These are phyloP conservation scores for Thermothelomyces thermophilus DNA, from an alignment of 2,329 filamentous ascomycete genomes.

Conservation along the genomic window DNA sequence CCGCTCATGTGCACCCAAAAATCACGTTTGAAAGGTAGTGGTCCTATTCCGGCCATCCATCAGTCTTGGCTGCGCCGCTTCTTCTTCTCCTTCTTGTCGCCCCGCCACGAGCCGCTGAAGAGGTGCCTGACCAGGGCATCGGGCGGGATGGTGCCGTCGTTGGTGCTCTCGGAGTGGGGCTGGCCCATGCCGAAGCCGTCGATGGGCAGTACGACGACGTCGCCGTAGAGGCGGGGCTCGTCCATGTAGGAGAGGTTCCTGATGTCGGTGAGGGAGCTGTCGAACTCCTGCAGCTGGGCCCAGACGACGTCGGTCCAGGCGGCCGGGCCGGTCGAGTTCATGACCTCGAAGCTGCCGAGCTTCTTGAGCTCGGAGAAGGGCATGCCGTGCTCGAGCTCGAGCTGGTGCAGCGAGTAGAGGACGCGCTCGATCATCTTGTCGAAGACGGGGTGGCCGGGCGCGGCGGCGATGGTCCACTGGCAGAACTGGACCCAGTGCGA, in stretches of 20 bases:
- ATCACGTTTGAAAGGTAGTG: too few species aligned
- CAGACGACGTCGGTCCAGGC: conserved; percentile 30
- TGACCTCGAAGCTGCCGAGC: conserved; percentile 27
- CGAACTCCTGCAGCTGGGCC: conserved; percentile 23
- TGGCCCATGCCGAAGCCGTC: conserved; percentile 21
- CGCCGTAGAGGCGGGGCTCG: conserved; percentile 12
- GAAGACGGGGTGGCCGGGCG: conserved; percentile 30
- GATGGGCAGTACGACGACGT: conserved; percentile 18
- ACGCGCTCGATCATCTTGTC: conserved; percentile 24
- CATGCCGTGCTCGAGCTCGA: conserved; percentile 12
- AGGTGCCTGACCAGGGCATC: conserved; percentile 18
- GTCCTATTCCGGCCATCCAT: too few species aligned
- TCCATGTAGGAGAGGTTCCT: conserved; percentile 16
- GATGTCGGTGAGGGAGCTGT: conserved; percentile 15
- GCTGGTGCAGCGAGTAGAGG: conserved; percentile 21
- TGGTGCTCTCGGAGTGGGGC: conserved; percentile 17
- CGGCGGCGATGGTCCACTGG: conserved; percentile 33
- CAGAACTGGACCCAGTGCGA: conserved; percentile 30
- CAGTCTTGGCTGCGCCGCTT: neutral
- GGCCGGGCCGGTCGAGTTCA: conserved; percentile 30
- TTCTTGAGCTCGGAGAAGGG: conserved; percentile 16
- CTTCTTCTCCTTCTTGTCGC: neutral
- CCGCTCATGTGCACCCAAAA: too few species aligned
- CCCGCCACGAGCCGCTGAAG: conserved; percentile 17
- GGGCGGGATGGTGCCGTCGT: conserved; percentile 12